Evolutionary conservation across 164 flowering plant species (phyloP).

Genomic region (Cinnamomum chago): DNA sequence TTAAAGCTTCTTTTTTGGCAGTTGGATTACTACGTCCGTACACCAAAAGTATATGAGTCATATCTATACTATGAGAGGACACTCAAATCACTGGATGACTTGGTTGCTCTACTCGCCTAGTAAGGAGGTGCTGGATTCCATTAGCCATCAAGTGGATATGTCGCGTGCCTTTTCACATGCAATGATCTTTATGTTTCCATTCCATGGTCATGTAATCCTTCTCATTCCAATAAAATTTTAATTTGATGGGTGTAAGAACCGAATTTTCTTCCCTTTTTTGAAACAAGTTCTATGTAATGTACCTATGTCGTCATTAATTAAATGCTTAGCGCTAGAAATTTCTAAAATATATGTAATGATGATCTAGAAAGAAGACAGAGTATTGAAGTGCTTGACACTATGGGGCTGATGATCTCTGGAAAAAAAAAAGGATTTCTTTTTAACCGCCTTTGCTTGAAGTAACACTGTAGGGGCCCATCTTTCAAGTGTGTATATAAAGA

Average conservation of each 20-base stretch:
- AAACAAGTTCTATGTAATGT: neutral
- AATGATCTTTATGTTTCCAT: neutral
- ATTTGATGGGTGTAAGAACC: neutral
- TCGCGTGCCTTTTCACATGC: neutral
- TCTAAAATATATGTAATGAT: too few relatives aligned
- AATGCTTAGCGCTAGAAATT: too few relatives aligned
- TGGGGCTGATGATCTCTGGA: too few relatives aligned
- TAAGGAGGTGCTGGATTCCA: neutral
- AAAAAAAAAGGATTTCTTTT: too few relatives aligned
- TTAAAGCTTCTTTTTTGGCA: conserved; percentile 19
- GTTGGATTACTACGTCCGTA: conserved; percentile 67
- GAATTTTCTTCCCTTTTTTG: neutral
- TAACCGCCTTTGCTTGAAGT: too few relatives aligned
- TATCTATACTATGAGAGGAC: conserved; percentile 85
- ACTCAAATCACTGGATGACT: conserved; percentile 65
- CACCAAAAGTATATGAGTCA: conserved; percentile 79
- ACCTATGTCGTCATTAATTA: too few relatives aligned
- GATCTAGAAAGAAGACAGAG: too few relatives aligned
- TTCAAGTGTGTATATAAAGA: too few relatives aligned
- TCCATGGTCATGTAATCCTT: neutral
- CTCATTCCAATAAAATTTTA: neutral
- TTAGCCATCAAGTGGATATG: neutral
- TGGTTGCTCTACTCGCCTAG: conserved; percentile 55
- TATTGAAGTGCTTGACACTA: too few relatives aligned
- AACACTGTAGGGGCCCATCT: too few relatives aligned